These are phyloP conservation scores for Ailanthus altissimus DNA, from an alignment of 345 rosid species.

Conservation along the genomic window DNA sequence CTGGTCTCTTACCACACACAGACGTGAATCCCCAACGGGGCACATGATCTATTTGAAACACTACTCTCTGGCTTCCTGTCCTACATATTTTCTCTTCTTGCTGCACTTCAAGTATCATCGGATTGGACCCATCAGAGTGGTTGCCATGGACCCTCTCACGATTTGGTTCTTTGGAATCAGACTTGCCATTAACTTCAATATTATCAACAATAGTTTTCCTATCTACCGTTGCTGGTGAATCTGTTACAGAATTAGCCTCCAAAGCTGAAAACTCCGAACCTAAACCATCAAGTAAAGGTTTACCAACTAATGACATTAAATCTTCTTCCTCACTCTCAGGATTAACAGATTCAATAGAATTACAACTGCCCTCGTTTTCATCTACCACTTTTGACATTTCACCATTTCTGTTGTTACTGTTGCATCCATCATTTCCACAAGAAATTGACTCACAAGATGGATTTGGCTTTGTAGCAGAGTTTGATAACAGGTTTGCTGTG, in stretches of 20 bases:
- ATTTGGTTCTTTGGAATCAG: constrained; percentile 2
- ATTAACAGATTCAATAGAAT: constrained; percentile 13
- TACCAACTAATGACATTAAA: constrained; percentile 16
- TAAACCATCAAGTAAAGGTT: background rate
- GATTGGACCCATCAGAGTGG: constrained; percentile 30
- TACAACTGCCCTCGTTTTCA: constrained; percentile 12
- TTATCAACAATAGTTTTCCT: constrained; percentile 9
- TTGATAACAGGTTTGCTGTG: constrained; percentile 27
- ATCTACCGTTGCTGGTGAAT: constrained; percentile 15
- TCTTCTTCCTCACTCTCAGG: constrained; percentile 21
- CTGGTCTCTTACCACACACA: constrained; percentile 65
- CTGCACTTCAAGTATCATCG: constrained; percentile 20
- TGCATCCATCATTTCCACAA: constrained; percentile 15
- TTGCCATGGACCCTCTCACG: constrained; percentile 23
- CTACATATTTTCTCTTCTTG: constrained; percentile 40
- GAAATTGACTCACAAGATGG: constrained; percentile 17
- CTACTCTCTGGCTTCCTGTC: constrained; percentile 35
- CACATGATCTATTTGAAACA: constrained; percentile 28
- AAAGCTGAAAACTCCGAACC: constrained; percentile 11
- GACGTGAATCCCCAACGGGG: constrained; percentile 68
- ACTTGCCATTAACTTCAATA: constrained; percentile 21
- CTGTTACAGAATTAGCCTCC: constrained; percentile 23
- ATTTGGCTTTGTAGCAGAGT: constrained; percentile 19
- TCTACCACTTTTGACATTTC: background rate
- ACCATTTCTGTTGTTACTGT: background rate